These are phyloP conservation scores for Fraxinus paxiana DNA, from an alignment of 305 asterid species.

Conservation along the genomic window DNA sequence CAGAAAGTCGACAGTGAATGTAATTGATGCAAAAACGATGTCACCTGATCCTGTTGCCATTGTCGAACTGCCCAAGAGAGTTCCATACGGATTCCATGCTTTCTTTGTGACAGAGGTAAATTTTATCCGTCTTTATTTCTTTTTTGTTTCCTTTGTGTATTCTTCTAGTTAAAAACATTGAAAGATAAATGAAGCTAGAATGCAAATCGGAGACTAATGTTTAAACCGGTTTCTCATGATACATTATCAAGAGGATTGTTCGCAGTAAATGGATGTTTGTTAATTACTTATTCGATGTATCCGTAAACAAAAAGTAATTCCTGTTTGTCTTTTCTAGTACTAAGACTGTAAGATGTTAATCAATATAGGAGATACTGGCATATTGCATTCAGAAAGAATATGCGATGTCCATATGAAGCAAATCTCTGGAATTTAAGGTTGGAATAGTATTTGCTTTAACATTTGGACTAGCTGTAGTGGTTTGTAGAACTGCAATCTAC, in stretches of 20 bases:
- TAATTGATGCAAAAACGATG: conserved; percentile 89
- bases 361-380: background rate
- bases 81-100: conserved; percentile 96
- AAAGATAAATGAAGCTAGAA: background rate
- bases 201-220: background rate
- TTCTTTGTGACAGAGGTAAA: conserved; percentile 83
- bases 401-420: background rate
- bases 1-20: conserved; percentile 82
- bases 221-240: conserved; percentile 1
- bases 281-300: background rate
- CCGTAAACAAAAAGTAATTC: background rate
- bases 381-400: background rate
- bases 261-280: background rate
- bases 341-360: background rate
- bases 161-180: background rate
- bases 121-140: background rate
- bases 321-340: background rate
- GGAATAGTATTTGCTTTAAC: background rate
- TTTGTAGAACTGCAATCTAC: background rate
- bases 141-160: background rate
- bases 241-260: background rate
- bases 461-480: background rate
- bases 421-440: background rate
- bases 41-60: conserved; percentile 85
- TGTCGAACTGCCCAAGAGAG: conserved; percentile 76